Evolutionary conservation across 1,284 basidiomycete species (phyloP), one percentile per base, ranked within the genome.

Genomic region (Phaffia rhodozyma): DNA sequence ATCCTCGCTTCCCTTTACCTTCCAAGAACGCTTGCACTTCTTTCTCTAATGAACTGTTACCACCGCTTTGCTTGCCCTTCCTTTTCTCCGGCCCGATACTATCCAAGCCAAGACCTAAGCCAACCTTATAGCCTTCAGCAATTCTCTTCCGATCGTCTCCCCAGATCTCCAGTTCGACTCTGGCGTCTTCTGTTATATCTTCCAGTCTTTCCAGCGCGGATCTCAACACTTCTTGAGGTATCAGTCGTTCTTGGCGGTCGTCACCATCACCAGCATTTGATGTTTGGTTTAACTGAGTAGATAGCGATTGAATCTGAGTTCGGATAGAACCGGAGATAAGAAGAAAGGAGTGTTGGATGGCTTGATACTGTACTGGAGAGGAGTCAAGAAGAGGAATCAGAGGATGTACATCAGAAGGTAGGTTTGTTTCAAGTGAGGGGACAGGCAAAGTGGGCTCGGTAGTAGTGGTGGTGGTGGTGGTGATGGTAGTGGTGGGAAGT

Each of bases 141-240:
- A 86, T 78, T 11, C 91, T 79, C 47, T 82, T 82, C 68, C 89
- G 88, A 72, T 92, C 89, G 0, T 87, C 82, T 20, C 86, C 77
- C 25, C 84, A 83, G 58, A 92, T 91, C 75, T 92, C 89, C 23
- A 91, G 77, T 71, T 91, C 89, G 2, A 92, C 89, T 1, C 87
- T 82, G 0, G 84, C 85, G 69, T 92, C 89, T 73, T 91, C 89
- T 25, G 84, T 83, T 68, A 83, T 88, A 72, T 92, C 87, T 68
- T 85, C 80, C 50, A 92, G 77, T 1, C 86, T 80, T 55, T 84
- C 80, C 4, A 89, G 77, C 1, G 84, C 82, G 0, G 78, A 78
- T 23, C 75, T 75, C 3, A 91, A 71, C 67, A 60, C 55, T 60
- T 58, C 61, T 56, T 61, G 58, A 32, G n/a, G 47, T 20, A 56